Evolutionary conservation across 768 basidiomycete species (phyloP).

Genomic region (Boletales sp.): DNA sequence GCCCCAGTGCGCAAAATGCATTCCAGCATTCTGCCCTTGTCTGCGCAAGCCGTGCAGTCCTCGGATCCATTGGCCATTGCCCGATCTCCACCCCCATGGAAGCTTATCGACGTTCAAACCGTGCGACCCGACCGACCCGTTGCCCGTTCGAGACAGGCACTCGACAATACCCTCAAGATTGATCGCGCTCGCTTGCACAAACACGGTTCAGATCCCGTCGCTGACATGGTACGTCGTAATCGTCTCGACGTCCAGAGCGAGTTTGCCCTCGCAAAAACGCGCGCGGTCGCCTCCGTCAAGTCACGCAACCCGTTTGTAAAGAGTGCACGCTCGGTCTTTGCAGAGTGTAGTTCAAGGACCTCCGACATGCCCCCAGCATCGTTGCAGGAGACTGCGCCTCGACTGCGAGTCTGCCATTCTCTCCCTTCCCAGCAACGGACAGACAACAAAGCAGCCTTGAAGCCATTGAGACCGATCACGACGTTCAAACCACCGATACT

Average conservation of each 20-base stretch:
- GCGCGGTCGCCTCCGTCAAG: not conserved
- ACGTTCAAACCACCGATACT: slow-evolving; percentile 26
- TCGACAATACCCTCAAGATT: slow-evolving; percentile 10
- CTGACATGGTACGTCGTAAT: slow-evolving; percentile 18
- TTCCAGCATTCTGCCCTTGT: slow-evolving; percentile 14
- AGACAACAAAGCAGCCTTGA: not conserved
- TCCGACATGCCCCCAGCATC: not conserved
- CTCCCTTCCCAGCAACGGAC: slow-evolving; percentile 4
- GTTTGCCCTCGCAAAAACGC: slow-evolving; percentile 15
- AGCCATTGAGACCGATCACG: slow-evolving; percentile 29
- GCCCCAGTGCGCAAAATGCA: not conserved
- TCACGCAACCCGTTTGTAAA: slow-evolving; percentile 23
- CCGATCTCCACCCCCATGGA: slow-evolving; percentile 28
- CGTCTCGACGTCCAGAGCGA: slow-evolving; percentile 19
- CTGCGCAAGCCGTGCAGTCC: slow-evolving; percentile 17
- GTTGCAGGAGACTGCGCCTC: not conserved
- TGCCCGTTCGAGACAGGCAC: slow-evolving; percentile 1
- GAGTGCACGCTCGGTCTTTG: slow-evolving; percentile 16
- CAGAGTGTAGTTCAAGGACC: slow-evolving; percentile 1
- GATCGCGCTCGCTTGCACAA: slow-evolving; percentile 27
- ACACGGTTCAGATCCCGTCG: slow-evolving; percentile 17
- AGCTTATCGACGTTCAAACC: not conserved
- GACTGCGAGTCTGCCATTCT: slow-evolving; percentile 7
- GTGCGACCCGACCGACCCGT: not conserved
- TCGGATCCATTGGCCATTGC: slow-evolving; percentile 24